Evolutionary conservation across 805 yeast species (phyloP).

Genomic region (Spathaspora hagerdaliae): DNA sequence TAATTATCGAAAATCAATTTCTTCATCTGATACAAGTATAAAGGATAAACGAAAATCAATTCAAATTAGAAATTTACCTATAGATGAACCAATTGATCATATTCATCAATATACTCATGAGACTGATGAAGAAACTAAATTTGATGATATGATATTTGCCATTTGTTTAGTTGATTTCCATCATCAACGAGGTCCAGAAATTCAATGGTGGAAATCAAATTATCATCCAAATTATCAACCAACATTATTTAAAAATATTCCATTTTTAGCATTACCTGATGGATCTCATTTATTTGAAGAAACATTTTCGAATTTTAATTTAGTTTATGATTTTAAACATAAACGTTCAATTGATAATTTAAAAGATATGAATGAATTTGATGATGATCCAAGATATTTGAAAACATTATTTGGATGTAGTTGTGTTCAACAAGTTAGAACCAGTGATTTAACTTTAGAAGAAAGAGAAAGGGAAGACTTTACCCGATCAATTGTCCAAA

Average conservation of each 20-base stretch:
- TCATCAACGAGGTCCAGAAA: constrained; percentile 88
- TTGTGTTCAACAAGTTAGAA: constrained; percentile 79
- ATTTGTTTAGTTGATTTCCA: constrained; percentile 90
- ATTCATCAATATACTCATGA: not conserved
- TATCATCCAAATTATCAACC: constrained; percentile 29
- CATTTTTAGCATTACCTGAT: constrained; percentile 95
- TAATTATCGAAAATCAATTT: not conserved
- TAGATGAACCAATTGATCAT: constrained; percentile 13
- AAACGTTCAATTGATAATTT: constrained; percentile 44
- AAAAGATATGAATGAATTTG: constrained; percentile 27
- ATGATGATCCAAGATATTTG: constrained; percentile 37
- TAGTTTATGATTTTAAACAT: constrained; percentile 60
- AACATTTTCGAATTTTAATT: constrained; percentile 85
- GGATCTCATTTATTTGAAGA: constrained; percentile 94
- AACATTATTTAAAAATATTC: constrained; percentile 74
- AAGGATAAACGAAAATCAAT: constrained; percentile 20
- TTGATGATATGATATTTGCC: constrained; percentile 59
- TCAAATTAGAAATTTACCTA: constrained; percentile 36
- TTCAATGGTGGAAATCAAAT: constrained; percentile 78
- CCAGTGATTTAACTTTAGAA: constrained; percentile 49
- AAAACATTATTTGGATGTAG: constrained; percentile 90
- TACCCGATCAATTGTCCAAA: constrained; percentile 86
- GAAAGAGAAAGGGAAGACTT: constrained; percentile 54
- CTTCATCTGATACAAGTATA: not conserved
- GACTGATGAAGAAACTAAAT: constrained; percentile 7